Base-by-base conservation (phyloP, 2,329 filamentous ascomycete genomes). In the Fusarium sp. region DNA sequence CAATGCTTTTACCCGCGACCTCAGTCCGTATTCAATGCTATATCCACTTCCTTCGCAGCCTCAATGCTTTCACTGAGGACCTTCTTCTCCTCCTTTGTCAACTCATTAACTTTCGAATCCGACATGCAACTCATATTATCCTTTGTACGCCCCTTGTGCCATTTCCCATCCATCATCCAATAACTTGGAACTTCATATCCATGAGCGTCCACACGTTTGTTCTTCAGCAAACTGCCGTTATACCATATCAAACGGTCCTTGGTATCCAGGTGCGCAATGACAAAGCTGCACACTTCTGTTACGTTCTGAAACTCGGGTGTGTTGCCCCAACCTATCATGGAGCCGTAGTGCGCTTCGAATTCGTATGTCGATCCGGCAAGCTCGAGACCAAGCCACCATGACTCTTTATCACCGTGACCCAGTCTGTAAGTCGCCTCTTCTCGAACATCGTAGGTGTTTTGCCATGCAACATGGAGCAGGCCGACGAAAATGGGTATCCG, bases 321-420 rank as follows among this genome's bases (percentile, higher is more conserved):
- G 7, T 64, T 56, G 13, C 69, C 56, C 77, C 79, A 78, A 2
- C 82, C 82, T 1, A 81, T 54, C 44, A 83, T 79, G 6, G 78
- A 76, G 5, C 76, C 81, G 42, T 84, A 83, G 42, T 81, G 79
- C 40, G 70, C 55, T 45, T 82, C 79, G 63, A 83, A 83, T 26
- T 74, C 70, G 52, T 83, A 83, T 0, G 64, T 65, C 0, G 79
- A 74, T 1, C 77, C 77, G 8, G 76, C 72, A 7, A 84, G 73
- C 59, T 84, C 82, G 10, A 82, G 70, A 0, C 80, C 80, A 19
- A 84, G 67, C 82, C 81, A 84, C 76, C 77, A 84, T 5, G 76
- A 80, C 67, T 84, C 82, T 56, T 84, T 84, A 43, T 84, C 82
- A 3, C 82, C 81, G 47, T 83, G 78, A 2, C 73, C 78, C 21